Conservation (phyloP, 441 rosid species). For the Croton setiger region DNA sequence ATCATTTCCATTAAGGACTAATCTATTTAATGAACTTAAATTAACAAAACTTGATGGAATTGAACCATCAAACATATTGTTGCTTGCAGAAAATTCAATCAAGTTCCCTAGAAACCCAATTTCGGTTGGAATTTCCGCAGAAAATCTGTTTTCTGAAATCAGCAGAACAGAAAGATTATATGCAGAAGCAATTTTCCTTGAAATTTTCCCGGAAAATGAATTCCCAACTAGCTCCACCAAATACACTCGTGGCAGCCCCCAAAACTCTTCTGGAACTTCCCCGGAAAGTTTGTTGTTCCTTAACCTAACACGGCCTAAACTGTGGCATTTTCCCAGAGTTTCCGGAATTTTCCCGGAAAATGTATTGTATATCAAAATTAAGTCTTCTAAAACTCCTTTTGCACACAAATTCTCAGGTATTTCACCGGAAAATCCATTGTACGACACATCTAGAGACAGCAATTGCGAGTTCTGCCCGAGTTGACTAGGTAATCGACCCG, state of each 20-base stretch:
- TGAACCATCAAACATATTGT: slow-evolving; percentile 60
- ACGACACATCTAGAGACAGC: slow-evolving; percentile 59
- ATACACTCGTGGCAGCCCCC: slow-evolving; percentile 86
- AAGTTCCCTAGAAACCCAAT: slow-evolving; percentile 62
- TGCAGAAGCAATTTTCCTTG: slow-evolving; percentile 55
- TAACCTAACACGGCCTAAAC: slow-evolving; percentile 67
- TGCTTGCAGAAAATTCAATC: slow-evolving; percentile 53
- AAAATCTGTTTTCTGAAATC: slow-evolving; percentile 61
- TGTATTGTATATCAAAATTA: slow-evolving; percentile 61
- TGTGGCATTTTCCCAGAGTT: slow-evolving; percentile 51
- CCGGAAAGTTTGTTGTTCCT: slow-evolving; percentile 66
- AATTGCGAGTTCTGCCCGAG: slow-evolving; percentile 73
- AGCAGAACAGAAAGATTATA: slow-evolving; percentile 57
- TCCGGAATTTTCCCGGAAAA: slow-evolving; percentile 74
- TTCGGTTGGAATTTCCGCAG: slow-evolving; percentile 61
- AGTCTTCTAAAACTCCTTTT: slow-evolving; percentile 62
- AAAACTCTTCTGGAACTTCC: slow-evolving; percentile 56
- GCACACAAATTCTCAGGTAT: slow-evolving; percentile 66
- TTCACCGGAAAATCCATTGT: slow-evolving; percentile 58
- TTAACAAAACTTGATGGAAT: slow-evolving; percentile 62
- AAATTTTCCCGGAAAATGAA: slow-evolving; percentile 63
- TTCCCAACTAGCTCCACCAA: slow-evolving; percentile 64
- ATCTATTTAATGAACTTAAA: slow-evolving; percentile 48
- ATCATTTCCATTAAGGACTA: slow-evolving; percentile 64
- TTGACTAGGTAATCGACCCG: slow-evolving; percentile 57